These are phyloP conservation scores for Lodderomyces beijingensis DNA, from an alignment of 1,139 yeast genomes.

Conservation along the genomic window DNA sequence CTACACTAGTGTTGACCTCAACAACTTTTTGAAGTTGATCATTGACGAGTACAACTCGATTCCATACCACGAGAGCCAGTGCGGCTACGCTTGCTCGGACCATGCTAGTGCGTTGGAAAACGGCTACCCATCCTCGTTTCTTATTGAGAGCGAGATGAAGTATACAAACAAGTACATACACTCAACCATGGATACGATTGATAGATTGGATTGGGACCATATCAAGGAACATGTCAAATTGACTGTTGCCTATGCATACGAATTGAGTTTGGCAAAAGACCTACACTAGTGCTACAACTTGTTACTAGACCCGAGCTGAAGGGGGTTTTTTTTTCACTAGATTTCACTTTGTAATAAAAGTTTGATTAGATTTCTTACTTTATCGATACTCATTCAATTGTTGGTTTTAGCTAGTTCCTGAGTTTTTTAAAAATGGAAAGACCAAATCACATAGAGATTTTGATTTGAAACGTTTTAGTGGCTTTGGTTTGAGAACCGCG, in stretches of 20 bases:
- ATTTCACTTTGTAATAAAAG: neutral
- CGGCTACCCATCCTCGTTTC: conserved; percentile 82
- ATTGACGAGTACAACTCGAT: conserved; percentile 60
- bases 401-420: neutral
- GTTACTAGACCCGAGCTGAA: neutral
- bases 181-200: conserved; percentile 75
- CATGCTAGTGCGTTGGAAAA: conserved; percentile 81
- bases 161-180: conserved; percentile 69
- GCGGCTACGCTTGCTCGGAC: conserved; percentile 94
- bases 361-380: too few relatives aligned
- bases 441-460: conserved; percentile 12
- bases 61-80: conserved; percentile 66
- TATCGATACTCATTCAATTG: neutral
- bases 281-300: conserved; percentile 7
- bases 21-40: conserved; percentile 57
- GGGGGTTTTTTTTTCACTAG: neutral
- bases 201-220: conserved; percentile 70
- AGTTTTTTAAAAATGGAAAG: conserved; percentile 11
- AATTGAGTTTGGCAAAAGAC: conserved; percentile 43
- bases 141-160: conserved; percentile 70
- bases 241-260: conserved; percentile 66
- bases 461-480: conserved; percentile 12
- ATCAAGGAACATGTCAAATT: conserved; percentile 75
- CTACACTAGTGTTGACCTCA: conserved; percentile 57
- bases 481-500: conserved; percentile 6